phyloP scores from a whole-genome alignment of 2,329 filamentous ascomycete species.

The Cercospora zeae-maydis region DNA sequence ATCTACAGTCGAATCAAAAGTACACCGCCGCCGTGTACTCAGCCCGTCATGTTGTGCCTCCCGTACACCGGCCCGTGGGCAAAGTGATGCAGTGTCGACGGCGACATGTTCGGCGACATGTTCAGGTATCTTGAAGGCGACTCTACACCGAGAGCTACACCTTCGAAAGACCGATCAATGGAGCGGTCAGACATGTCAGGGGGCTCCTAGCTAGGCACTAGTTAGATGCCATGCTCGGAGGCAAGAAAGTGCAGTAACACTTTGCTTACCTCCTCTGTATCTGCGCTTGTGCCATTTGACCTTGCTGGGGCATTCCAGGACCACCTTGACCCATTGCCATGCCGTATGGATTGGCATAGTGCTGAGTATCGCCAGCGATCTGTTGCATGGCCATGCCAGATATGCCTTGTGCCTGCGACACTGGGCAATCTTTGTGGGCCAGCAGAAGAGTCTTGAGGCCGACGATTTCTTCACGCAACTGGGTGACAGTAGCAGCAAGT shows the following conservation, averaged over 20 bases:
- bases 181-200: slow-evolving; percentile 7
- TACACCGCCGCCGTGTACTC: background rate
- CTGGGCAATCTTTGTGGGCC: slow-evolving; percentile 93
- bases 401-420: slow-evolving; percentile 81
- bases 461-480: slow-evolving; percentile 86
- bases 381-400: slow-evolving; percentile 49
- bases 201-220: slow-evolving; percentile 19
- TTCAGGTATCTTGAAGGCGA: slow-evolving; percentile 15
- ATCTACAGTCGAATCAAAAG: slow-evolving; percentile 7
- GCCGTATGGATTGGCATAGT: slow-evolving; percentile 48
- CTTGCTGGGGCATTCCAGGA: slow-evolving; percentile 33
- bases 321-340: slow-evolving; percentile 41
- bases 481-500: slow-evolving; percentile 75
- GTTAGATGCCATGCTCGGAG: slow-evolving; percentile 8
- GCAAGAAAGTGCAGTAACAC: slow-evolving; percentile 13
- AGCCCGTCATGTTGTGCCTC: background rate
- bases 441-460: slow-evolving; percentile 89
- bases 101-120: slow-evolving; percentile 3
- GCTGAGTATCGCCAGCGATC: slow-evolving; percentile 45
- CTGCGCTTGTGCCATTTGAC: slow-evolving; percentile 33
- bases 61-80: background rate
- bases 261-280: slow-evolving; percentile 37
- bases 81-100: slow-evolving; percentile 1
- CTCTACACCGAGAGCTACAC: slow-evolving; percentile 10
- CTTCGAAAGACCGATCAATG: slow-evolving; percentile 7